Conservation (phyloP, 352 stramenopile genomes). For the Pythium graminicola region DNA sequence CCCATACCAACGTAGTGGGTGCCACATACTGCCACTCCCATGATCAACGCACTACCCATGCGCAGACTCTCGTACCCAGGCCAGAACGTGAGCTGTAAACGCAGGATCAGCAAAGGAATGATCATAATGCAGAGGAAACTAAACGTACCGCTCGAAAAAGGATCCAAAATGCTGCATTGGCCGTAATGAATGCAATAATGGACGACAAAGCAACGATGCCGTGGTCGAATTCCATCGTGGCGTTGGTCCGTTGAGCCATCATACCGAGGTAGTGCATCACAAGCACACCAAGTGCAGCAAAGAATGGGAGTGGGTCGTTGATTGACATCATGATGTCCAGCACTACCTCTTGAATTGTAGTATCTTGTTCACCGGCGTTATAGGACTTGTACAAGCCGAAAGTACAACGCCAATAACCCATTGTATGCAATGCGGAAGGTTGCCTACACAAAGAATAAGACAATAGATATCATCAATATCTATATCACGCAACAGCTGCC, state of each 20-base stretch:
- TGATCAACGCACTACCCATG: slow-evolving; percentile 53
- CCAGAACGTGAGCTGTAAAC: slow-evolving; percentile 48
- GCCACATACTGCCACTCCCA: slow-evolving; percentile 61
- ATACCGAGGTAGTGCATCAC: slow-evolving; percentile 72
- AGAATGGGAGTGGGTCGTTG: too few species aligned
- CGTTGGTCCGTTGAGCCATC: slow-evolving; percentile 50
- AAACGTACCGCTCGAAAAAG: slow-evolving; percentile 47
- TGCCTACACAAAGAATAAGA: slow-evolving; percentile 38
- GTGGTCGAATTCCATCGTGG: slow-evolving; percentile 30
- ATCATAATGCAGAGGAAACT: neutral
- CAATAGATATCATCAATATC: slow-evolving; percentile 65
- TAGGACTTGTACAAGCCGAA: slow-evolving; percentile 37
- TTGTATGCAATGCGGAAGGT: slow-evolving; percentile 37
- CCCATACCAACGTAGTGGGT: slow-evolving; percentile 65
- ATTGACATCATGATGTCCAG: slow-evolving; percentile 39
- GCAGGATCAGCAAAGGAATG: neutral
- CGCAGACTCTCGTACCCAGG: slow-evolving; percentile 43
- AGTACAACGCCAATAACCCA: slow-evolving; percentile 42
- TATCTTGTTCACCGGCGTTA: neutral
- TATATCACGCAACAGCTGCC: slow-evolving; percentile 9
- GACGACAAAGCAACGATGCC: slow-evolving; percentile 41
- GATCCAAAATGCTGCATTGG: slow-evolving; percentile 64
- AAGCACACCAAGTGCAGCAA: slow-evolving; percentile 53
- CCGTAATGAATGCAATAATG: slow-evolving; percentile 49
- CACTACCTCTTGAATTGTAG: too few species aligned